These are phyloP conservation scores for Talaromyces adpressus DNA, from an alignment of 495 filamentous ascomycete species.

Conservation along the genomic window DNA sequence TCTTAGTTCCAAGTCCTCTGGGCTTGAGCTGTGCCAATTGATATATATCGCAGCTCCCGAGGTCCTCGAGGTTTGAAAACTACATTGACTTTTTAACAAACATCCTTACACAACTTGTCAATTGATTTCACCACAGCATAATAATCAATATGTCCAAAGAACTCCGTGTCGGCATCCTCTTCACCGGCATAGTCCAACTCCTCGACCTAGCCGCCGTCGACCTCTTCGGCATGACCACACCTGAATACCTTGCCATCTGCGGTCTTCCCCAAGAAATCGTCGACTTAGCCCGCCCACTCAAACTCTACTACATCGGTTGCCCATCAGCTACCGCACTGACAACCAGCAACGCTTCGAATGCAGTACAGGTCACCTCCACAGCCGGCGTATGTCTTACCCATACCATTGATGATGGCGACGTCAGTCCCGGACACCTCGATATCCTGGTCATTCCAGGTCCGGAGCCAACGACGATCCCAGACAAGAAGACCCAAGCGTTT, in stretches of 20 bases:
- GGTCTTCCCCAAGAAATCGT: constrained; percentile 26
- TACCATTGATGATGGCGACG: constrained; percentile 31
- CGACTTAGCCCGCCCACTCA: constrained; percentile 29
- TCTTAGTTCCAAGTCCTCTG: not conserved
- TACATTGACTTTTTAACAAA: too few species aligned
- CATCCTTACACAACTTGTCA: too few species aligned
- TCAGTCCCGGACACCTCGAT: constrained; percentile 42
- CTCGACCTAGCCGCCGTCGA: constrained; percentile 44
- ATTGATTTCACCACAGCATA: not conserved
- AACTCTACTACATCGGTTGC: constrained; percentile 37
- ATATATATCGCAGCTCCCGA: not conserved
- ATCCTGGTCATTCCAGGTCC: constrained; percentile 47
- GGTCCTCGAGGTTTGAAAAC: too few species aligned
- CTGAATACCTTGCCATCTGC: constrained; percentile 33
- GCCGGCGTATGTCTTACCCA: constrained; percentile 29
- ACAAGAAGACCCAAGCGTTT: constrained; percentile 34
- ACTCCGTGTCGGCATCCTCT: constrained; percentile 38
- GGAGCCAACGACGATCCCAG: constrained; percentile 28
- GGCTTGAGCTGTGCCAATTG: not conserved
- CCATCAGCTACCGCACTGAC: not conserved
- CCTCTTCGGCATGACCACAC: constrained; percentile 35
- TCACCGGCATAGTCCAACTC: constrained; percentile 35
- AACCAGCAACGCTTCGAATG: constrained; percentile 15
- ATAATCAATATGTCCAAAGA: not conserved
- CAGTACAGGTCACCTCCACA: constrained; percentile 27